A percentile compares a stretch with the other conserved stretches of the same genome.
phyloP scores from a whole-genome alignment of 805 yeast species.

The Schwanniomyces polymorphus region DNA sequence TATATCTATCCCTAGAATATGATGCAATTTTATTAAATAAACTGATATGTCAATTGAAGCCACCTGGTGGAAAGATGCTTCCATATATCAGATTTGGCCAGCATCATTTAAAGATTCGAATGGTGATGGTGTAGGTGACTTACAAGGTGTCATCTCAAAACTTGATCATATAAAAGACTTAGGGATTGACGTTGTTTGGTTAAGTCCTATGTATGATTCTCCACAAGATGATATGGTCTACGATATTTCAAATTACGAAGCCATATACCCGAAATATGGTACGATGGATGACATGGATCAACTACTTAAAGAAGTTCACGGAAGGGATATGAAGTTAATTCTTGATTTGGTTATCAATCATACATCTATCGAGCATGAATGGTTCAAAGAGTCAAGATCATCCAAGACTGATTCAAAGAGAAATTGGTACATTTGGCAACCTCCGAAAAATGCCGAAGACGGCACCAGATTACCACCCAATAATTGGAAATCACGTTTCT shows the following conservation, averaged over 20 bases:
- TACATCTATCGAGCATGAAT: constrained; percentile 53
- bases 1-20: too few relatives aligned
- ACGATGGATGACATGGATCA: constrained; percentile 52
- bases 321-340: constrained; percentile 51
- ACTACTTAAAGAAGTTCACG: constrained; percentile 47
- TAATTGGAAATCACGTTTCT: too few relatives aligned
- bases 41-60: too few relatives aligned
- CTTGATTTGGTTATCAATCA: constrained; percentile 61
- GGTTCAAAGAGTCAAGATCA: constrained; percentile 60
- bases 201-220: constrained; percentile 57
- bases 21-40: too few relatives aligned
- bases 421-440: too few relatives aligned
- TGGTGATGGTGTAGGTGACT: constrained; percentile 60
- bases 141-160: constrained; percentile 52
- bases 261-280: constrained; percentile 53
- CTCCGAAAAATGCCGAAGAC: too few relatives aligned
- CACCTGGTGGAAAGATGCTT: constrained; percentile 58
- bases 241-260: constrained; percentile 56
- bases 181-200: constrained; percentile 55
- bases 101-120: constrained; percentile 60
- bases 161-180: constrained; percentile 51
- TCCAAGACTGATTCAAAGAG: too few relatives aligned
- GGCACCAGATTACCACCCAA: too few relatives aligned
- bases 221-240: constrained; percentile 67
- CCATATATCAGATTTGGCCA: constrained; percentile 60